Conservation (phyloP, 2,329 filamentous ascomycete species). For the Aspergillus sp. region DNA sequence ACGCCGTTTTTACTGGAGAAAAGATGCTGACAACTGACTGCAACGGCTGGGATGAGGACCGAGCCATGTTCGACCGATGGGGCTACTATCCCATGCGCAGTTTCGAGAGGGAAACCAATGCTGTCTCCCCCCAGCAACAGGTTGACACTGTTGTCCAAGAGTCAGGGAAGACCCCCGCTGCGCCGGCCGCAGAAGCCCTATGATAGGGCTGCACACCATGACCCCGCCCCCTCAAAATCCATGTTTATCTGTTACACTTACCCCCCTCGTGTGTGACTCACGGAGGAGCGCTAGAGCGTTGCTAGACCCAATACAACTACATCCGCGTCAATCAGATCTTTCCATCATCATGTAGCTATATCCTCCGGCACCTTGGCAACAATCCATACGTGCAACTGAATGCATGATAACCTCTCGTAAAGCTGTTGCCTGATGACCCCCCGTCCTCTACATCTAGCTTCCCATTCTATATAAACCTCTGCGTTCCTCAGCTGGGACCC, state of each 20-base stretch:
- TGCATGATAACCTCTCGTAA: neutral
- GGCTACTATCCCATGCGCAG: conserved; percentile 74
- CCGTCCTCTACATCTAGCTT: neutral
- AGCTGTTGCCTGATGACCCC: conserved; percentile 10
- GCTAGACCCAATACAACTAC: conserved; percentile 2
- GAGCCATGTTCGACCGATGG: conserved; percentile 78
- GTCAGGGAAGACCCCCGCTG: conserved; percentile 21
- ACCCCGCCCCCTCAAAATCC: neutral
- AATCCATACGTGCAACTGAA: neutral
- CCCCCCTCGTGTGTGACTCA: neutral
- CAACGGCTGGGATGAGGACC: conserved; percentile 88
- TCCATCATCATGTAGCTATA: conserved; percentile 5
- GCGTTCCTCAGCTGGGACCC: neutral
- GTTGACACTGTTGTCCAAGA: neutral
- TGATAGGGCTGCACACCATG: conserved; percentile 14
- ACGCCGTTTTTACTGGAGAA: conserved; percentile 93
- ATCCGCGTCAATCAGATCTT: conserved; percentile 4
- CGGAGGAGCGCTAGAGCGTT: neutral
- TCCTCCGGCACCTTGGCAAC: conserved; percentile 9
- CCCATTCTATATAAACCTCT: conserved; percentile 2
- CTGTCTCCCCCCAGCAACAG: conserved; percentile 2
- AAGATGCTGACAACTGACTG: conserved; percentile 94
- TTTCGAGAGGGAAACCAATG: conserved; percentile 44
- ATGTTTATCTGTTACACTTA: neutral
- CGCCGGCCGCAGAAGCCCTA: conserved; percentile 30